Evolutionary conservation across 1,284 basidiomycete genomes (phyloP).

Genomic region (Fistulinella cinereoalba): DNA sequence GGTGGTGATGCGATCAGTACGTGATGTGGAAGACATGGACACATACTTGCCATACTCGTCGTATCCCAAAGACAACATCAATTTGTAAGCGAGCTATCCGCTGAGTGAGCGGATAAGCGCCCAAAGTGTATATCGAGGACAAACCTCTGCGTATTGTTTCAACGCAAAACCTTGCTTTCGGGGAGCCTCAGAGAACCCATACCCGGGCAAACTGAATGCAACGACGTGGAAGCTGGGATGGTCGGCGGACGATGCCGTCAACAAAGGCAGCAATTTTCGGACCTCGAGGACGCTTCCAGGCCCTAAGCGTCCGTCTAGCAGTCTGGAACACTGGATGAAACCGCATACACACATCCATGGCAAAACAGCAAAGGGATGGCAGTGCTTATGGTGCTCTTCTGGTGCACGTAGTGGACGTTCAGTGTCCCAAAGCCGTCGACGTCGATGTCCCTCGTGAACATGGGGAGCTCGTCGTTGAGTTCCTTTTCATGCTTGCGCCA

Average conservation of each 20-base stretch:
- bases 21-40: too few relatives aligned
- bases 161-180: slow-evolving; percentile 37
- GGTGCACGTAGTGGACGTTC: slow-evolving; percentile 43
- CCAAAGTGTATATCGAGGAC: background rate
- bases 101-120: background rate
- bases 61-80: slow-evolving; percentile 55
- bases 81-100: slow-evolving; percentile 39
- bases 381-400: slow-evolving; percentile 32
- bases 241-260: slow-evolving; percentile 39
- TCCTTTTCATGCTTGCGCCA: slow-evolving; percentile 41
- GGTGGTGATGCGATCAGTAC: too few relatives aligned
- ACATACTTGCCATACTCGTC: slow-evolving; percentile 49
- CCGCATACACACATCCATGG: slow-evolving; percentile 41
- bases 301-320: slow-evolving; percentile 37
- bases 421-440: slow-evolving; percentile 37
- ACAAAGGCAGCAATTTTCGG: slow-evolving; percentile 49
- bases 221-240: slow-evolving; percentile 61
- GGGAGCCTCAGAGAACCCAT: slow-evolving; percentile 49
- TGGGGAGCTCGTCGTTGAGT: slow-evolving; percentile 40
- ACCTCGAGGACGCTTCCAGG: slow-evolving; percentile 58
- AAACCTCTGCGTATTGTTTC: slow-evolving; percentile 42
- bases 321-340: background rate
- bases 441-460: slow-evolving; percentile 41
- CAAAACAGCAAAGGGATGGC: slow-evolving; percentile 46
- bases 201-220: slow-evolving; percentile 52